Evolutionary conservation across 129 eudicot species (phyloP).

Genomic region (Logfia minima): DNA sequence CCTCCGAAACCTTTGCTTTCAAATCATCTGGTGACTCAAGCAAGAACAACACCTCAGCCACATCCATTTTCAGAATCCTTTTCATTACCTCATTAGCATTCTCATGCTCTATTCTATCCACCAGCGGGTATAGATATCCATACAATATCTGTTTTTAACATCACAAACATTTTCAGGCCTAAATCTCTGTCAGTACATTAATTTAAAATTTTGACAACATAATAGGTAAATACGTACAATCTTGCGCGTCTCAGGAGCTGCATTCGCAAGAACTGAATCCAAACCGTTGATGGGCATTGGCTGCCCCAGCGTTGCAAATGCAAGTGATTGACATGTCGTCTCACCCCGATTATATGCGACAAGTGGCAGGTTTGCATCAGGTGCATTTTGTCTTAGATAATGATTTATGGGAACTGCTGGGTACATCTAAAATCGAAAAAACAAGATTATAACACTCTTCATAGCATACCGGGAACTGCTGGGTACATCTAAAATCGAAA

Average conservation of each 20-base stretch:
- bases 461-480: not conserved
- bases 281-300: conserved; percentile 56
- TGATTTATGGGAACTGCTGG: not conserved
- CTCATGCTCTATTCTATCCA: conserved; percentile 60
- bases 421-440: not conserved
- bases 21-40: conserved; percentile 69
- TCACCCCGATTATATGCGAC: not conserved
- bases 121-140: conserved; percentile 53
- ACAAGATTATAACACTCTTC: too few species aligned
- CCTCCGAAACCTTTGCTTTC: conserved; percentile 64
- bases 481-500: not conserved
- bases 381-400: not conserved
- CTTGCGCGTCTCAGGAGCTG: conserved; percentile 64
- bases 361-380: not conserved
- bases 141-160: conserved; percentile 50
- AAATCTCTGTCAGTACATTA: not conserved
- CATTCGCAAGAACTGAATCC: conserved; percentile 70
- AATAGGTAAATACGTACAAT: conserved; percentile 34
- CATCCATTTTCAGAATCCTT: conserved; percentile 73
- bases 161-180: not conserved
- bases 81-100: conserved; percentile 67
- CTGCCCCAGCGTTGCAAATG: conserved; percentile 37
- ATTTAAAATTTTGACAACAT: not conserved
- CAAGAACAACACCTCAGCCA: conserved; percentile 56
- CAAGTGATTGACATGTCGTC: too few species aligned